Evolutionary conservation across 1,284 basidiomycete species (phyloP), one percentile per base, ranked within the genome.

Genomic region (Albatrellus sp.): DNA sequence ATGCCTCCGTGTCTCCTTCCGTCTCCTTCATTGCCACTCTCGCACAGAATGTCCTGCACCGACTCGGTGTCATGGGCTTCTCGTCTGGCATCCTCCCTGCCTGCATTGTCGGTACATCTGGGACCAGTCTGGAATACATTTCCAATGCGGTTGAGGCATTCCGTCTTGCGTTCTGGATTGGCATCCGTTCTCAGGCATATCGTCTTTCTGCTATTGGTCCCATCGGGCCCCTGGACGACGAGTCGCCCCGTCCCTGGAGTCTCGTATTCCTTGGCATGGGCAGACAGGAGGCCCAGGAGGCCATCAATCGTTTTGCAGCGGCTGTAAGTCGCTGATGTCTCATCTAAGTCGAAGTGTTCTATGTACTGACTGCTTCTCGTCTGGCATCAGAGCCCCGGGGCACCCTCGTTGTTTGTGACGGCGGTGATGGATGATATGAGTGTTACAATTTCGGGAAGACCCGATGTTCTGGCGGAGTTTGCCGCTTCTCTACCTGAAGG

Each of bases 11-110:
- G 29, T 54, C 50, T 24, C 58, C 65, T 5, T 47, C 63, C 5
- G 58, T 64, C 5, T 47, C 63, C 5, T 69, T 69, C 48, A 50
- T 51, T 8, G 60, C 67, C 43, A 45, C 63, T 39, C 53, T 73
- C 36, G 52, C 57, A 50, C 39, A 47, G 16, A 69, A 68, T 43
- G 37, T 47, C 32, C 48, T 58, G 11, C 50, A 66, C 36, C 48
- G 49, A 1, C 43, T 63, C 16, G 73, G 71, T n/a, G 53, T 77
- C 36, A 57, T 79, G 1, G 76, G 74, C 2, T 76, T 80, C 56
- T 80, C 77, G 5, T 77, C 75, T 17, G 80, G 79, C 14, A 67
- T 79, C 43, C 59, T 81, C 40, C 62, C 73, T 8, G 75, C 78
- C 2, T 71, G 70, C 43, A 68, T 77, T 9, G 69, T 72, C 4